These are phyloP conservation scores for Nakazawaea ishiwadae DNA, from an alignment of 805 yeast species.

Conservation along the genomic window DNA sequence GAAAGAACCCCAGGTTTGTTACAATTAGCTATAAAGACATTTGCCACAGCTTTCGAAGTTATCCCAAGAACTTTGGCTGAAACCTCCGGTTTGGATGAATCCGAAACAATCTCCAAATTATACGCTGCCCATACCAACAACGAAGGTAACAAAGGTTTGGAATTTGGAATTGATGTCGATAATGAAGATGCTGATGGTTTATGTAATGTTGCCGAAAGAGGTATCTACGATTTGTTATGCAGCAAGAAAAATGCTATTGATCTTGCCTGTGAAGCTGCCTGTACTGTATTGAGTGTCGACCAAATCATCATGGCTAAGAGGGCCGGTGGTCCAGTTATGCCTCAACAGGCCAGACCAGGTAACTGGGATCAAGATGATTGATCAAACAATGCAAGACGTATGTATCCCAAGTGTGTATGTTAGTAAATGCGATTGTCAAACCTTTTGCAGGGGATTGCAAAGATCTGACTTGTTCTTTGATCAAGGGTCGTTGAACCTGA, in stretches of 20 bases:
- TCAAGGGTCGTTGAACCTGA: too few relatives aligned
- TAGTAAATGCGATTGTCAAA: too few relatives aligned
- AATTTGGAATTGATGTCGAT: conserved; percentile 74
- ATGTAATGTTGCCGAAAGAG: conserved; percentile 62
- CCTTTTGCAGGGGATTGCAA: too few relatives aligned
- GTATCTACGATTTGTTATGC: conserved; percentile 74
- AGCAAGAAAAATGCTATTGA: conserved; percentile 84
- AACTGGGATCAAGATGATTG: conserved; percentile 95
- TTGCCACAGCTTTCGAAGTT: conserved; percentile 92
- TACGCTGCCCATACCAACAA: conserved; percentile 80
- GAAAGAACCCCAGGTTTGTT: conserved; percentile 90
- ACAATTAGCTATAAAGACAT: conserved; percentile 91
- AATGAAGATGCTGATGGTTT: conserved; percentile 64
- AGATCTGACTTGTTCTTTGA: too few relatives aligned
- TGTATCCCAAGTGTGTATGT: too few relatives aligned
- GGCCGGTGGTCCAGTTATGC: conserved; percentile 96
- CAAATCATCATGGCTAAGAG: conserved; percentile 98
- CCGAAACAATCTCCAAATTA: conserved; percentile 82
- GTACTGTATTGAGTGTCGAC: conserved; percentile 85
- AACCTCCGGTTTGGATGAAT: conserved; percentile 87
- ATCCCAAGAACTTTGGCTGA: conserved; percentile 91
- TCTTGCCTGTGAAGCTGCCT: conserved; percentile 94
- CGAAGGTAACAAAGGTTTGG: conserved; percentile 20
- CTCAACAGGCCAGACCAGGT: conserved; percentile 81
- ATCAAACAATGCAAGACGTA: conserved; percentile 2